Conservation (phyloP, 2,329 filamentous ascomycete species). For the Botrytis squamosa region DNA sequence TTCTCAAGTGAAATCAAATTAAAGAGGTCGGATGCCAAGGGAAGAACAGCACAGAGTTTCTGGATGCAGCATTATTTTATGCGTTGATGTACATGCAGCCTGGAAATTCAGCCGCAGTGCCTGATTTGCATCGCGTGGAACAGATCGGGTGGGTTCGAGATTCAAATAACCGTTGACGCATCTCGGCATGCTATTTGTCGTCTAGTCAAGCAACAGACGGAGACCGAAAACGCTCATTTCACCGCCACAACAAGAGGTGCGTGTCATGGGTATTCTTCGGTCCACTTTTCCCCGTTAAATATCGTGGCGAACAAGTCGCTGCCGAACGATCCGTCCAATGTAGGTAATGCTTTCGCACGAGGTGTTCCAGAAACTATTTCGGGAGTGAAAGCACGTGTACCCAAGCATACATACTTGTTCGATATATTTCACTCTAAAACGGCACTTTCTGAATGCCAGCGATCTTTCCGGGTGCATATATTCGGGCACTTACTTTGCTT, state of each 20-base stretch:
- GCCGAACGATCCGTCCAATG: not conserved
- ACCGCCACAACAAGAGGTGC: not conserved
- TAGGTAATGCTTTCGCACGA: not conserved
- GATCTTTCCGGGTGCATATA: not conserved
- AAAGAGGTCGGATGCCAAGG: not conserved
- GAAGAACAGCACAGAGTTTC: not conserved
- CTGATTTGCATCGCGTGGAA: not conserved
- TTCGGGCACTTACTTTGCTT: not conserved
- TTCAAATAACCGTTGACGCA: not conserved
- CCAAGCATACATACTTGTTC: not conserved
- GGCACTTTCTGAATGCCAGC: not conserved
- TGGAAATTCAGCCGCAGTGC: not conserved
- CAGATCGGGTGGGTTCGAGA: not conserved
- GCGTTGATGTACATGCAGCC: not conserved
- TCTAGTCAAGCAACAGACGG: not conserved
- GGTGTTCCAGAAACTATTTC: not conserved
- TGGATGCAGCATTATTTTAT: not conserved
- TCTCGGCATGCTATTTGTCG: not conserved
- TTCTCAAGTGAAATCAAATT: not conserved
- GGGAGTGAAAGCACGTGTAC: not conserved
- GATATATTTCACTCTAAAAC: not conserved
- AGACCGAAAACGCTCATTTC: not conserved
- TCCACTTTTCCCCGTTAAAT: not conserved
- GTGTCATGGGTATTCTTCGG: slow-evolving; percentile 3
- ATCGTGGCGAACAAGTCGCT: not conserved